Base-by-base conservation (phyloP, 2,329 filamentous ascomycete genomes). In the Pseudopithomyces maydicus region DNA sequence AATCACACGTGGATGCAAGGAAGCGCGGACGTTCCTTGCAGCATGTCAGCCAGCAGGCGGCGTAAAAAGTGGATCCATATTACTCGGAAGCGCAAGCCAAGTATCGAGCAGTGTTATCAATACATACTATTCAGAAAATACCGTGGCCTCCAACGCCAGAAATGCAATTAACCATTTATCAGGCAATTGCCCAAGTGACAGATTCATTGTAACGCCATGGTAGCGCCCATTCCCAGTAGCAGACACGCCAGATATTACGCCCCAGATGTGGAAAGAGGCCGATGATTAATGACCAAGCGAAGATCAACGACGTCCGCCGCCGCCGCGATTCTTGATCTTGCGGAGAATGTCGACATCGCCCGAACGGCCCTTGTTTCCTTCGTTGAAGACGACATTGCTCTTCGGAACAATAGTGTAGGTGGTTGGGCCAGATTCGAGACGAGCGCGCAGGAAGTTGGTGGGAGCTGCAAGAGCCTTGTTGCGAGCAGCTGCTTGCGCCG, bases 381-480 rank as follows among this genome's bases (percentile, higher is more conserved):
- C 69, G 52, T 72, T 70, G 65, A 69, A 72, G 1, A 67, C 58
- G 29, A 79, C 72, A 43, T 81, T 85, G 70, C 81, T 85, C 69
- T 82, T 83, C n/a, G 86, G 86, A 46, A 85, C 86, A 62, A 88
- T 81, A 5, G 81, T 85, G 70, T 88, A 89, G 20, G 82, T 86
- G 47, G 83, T 83, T 35, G 84, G 79, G n/a, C 81, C 82, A 45
- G 80, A 80, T 61, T 88, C 82, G 61, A 85, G 80, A 56, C 85
- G 80, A 32, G 86, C 86, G 66, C 86, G 81, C 64, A 87, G 86
- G 61, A 79, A 80, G 35, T 80, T 74, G 49, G 78, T 79, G 19
- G 83, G 83, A 44, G 79, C 80, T 58, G 83, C 82, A 58, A 86
- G 78, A 38, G 67, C 79, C 77, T 64, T 82, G 79, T 63, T 84